Percentiles rank a stretch among this genome's conserved stretches.
Conservation (phyloP, 208 protist genomes). For the Herpetomonas samuelpessoai region DNA sequence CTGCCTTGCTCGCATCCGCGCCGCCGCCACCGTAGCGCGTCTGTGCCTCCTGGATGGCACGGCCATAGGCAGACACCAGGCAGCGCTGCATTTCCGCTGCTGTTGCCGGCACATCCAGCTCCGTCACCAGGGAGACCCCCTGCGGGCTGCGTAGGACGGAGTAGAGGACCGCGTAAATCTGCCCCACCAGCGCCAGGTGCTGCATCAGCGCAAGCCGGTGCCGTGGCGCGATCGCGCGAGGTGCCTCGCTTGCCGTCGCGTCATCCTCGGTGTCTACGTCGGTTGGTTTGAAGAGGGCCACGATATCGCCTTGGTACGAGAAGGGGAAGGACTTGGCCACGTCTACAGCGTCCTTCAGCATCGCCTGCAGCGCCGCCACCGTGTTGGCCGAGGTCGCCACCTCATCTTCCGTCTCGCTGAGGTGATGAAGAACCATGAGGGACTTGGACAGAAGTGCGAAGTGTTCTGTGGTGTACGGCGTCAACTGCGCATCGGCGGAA, state of each 20-base stretch:
- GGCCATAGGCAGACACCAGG: no score
- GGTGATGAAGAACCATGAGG: conserved; percentile 39
- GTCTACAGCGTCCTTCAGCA: conserved; percentile 40
- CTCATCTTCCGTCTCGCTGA: conserved; percentile 44
- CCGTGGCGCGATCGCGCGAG: conserved; percentile 10
- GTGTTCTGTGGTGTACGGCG: conserved; percentile 32
- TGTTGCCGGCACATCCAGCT: conserved; percentile 38
- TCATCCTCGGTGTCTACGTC: conserved; percentile 1
- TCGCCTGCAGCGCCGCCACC: conserved; percentile 60
- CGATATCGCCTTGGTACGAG: conserved; percentile 21
- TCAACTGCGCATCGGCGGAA: background rate
- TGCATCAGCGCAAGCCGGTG: conserved; percentile 48
- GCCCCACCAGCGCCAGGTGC: conserved; percentile 48
- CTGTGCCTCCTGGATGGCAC: conserved; percentile 19
- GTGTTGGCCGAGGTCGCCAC: conserved; percentile 54
- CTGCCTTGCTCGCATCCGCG: conserved; percentile 1
- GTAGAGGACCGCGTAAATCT: conserved; percentile 70
- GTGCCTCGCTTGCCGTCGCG: no score
- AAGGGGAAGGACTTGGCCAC: conserved; percentile 24
- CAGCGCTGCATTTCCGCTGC: conserved; percentile 37
- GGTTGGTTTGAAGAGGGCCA: conserved; percentile 33
- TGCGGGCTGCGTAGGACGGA: conserved; percentile 46
- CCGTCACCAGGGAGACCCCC: conserved; percentile 32
- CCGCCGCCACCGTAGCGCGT: conserved; percentile 11
- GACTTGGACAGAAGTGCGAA: conserved; percentile 57